Evolutionary conservation across 306 rosid genomes (phyloP).

Genomic region (Potentilla sterilis): DNA sequence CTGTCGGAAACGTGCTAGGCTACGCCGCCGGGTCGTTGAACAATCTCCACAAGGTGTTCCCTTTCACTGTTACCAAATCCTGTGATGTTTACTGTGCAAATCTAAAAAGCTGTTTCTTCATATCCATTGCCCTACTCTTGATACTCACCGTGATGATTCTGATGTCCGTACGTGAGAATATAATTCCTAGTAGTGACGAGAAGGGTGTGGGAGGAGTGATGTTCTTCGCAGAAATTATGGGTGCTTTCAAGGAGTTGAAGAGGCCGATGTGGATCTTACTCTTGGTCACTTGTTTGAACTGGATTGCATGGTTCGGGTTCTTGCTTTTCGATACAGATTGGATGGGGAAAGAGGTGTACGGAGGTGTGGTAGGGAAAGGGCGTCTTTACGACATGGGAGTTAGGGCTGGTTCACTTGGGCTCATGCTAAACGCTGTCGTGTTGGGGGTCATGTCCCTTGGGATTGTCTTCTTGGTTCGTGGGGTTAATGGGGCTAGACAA

Average conservation of each 20-base stretch:
- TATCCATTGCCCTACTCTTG: not conserved
- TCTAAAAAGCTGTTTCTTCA: not conserved
- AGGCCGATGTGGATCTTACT: slow-evolving; percentile 3
- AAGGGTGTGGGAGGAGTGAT: not conserved
- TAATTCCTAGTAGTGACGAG: not conserved
- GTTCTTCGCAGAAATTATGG: not conserved
- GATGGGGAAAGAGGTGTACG: slow-evolving; percentile 5
- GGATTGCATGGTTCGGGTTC: slow-evolving; percentile 2
- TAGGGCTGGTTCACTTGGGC: slow-evolving; percentile 8
- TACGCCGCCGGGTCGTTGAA: not conserved
- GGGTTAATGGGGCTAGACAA: not conserved
- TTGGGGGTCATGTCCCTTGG: not conserved
- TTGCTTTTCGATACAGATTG: not conserved
- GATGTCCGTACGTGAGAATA: not conserved
- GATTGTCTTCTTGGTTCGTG: not conserved
- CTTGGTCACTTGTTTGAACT: not conserved
- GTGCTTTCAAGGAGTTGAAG: not conserved
- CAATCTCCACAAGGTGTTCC: not conserved
- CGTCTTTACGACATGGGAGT: not conserved
- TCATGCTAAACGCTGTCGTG: not conserved
- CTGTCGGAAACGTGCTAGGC: not conserved
- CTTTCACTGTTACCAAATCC: not conserved
- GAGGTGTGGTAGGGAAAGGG: not conserved
- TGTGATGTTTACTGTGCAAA: not conserved
- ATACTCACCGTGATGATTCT: not conserved